Base-by-base conservation (phyloP, 2,329 filamentous ascomycete genomes). In the Verticillium isaacii region DNA sequence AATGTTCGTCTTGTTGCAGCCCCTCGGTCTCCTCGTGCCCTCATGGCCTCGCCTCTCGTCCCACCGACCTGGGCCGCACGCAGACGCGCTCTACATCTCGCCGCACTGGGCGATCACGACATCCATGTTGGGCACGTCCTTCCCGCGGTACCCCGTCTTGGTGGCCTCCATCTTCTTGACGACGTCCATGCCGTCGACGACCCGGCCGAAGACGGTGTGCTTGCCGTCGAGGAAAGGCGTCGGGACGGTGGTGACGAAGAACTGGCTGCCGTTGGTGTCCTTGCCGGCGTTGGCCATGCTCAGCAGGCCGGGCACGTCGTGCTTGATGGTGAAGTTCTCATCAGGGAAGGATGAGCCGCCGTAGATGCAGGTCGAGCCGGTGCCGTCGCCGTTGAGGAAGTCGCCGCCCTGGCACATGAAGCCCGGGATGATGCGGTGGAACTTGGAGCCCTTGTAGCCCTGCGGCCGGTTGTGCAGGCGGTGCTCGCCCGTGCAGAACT, bases 371-470 rank as follows among this genome's bases (percentile, higher is more conserved):
- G 89, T 89, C 56, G 89, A 93, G 9, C 95, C 95, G 1, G 92
- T 96, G 59, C 95, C 95, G 75, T 98, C 91, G 59, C 93, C 92
- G 70, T 97, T 93, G 65, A 97, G 80, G 75, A 98, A 98, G 76
- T 99, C 95, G 60, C 95, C 95, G 56, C 94, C 94, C 76, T 99
- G 95, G 71, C 95, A 91, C 94, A 98, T 98, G 79, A 98, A 97
- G 70, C 91, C 90, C 77, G 91, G 91, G 74, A 97, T 97, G 69
- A 98, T 92, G 62, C 95, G 89, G 77, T 98, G 95, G 71, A 98
- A 97, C 75, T 92, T 96, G 80, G 86, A 90, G 60, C 91, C 91
- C 78, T 97, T 98, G 83, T 97, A 99, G 65, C 95, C 95, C 73
- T 96, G 91, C 0, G 93, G 90, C 65, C 88, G 83, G 72, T 91